These are phyloP conservation scores for Calocybe cyanea DNA, from an alignment of 768 basidiomycete genomes.

Conservation along the genomic window DNA sequence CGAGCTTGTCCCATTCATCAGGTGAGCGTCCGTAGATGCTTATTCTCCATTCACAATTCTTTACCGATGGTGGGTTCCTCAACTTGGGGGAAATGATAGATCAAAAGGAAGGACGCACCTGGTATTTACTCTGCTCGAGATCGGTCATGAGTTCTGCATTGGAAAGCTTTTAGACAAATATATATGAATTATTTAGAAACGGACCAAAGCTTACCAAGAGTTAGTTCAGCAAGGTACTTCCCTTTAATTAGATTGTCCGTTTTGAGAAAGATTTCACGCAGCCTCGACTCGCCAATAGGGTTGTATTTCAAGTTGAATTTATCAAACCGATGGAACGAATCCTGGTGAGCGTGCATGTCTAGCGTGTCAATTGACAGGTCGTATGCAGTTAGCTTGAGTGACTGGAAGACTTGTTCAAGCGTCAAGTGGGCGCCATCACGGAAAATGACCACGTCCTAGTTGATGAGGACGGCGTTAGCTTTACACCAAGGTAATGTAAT, in stretches of 20 bases:
- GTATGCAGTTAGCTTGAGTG: slow-evolving; percentile 91
- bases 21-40: slow-evolving; percentile 86
- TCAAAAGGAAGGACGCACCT: slow-evolving; percentile 42
- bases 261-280: slow-evolving; percentile 97
- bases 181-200: not conserved
- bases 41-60: slow-evolving; percentile 97
- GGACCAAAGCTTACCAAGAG: slow-evolving; percentile 55
- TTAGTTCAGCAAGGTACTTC: slow-evolving; percentile 90
- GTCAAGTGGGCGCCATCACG: slow-evolving; percentile 89
- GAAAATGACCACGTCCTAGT: slow-evolving; percentile 91
- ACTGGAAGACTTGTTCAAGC: slow-evolving; percentile 92
- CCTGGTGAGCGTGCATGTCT: slow-evolving; percentile 99
- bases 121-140: slow-evolving; percentile 97
- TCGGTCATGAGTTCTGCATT: slow-evolving; percentile 90
- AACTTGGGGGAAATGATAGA: too few species aligned
- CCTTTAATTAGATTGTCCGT: slow-evolving; percentile 95
- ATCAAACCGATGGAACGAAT: slow-evolving; percentile 98
- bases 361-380: slow-evolving; percentile 98
- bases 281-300: slow-evolving; percentile 89
- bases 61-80: not conserved
- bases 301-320: slow-evolving; percentile 98
- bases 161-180: not conserved
- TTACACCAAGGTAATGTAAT: not conserved
- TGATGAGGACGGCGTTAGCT: not conserved
- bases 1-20: slow-evolving; percentile 97